These are phyloP conservation scores for Capsella bursapastoris DNA, from an alignment of 345 rosid genomes.

Conservation along the genomic window DNA sequence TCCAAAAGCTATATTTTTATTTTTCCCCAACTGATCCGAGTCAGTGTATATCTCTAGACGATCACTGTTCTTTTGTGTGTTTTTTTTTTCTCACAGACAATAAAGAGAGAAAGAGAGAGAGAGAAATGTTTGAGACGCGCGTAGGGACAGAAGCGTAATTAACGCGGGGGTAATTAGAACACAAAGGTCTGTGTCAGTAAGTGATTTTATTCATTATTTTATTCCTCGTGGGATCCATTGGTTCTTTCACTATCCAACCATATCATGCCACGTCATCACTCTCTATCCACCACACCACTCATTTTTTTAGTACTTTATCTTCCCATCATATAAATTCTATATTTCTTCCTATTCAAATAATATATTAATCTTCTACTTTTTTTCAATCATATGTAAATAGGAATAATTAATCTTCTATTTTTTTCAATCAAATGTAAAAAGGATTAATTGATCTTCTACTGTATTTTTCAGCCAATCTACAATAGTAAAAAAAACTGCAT, in stretches of 20 bases:
- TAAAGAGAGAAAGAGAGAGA: slow-evolving; percentile 2
- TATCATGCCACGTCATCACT: slow-evolving; percentile 32
- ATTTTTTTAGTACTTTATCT: slow-evolving; percentile 41
- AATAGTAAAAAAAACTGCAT: background rate
- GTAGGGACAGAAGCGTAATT: slow-evolving; percentile 39
- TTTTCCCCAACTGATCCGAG: slow-evolving; percentile 21
- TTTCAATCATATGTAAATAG: no score
- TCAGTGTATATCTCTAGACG: slow-evolving; percentile 4
- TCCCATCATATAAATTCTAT: background rate
- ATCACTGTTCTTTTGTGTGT: slow-evolving; percentile 14
- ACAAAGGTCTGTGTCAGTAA: slow-evolving; percentile 15
- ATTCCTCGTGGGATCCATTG: slow-evolving; percentile 34
- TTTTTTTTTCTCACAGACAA: slow-evolving; percentile 2
- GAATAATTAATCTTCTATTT: no score
- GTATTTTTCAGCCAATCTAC: background rate
- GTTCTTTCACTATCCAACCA: background rate
- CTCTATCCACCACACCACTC: slow-evolving; percentile 40
- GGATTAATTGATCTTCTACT: no score
- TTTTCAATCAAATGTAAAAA: background rate
- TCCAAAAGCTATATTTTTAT: background rate
- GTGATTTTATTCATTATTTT: slow-evolving; percentile 22
- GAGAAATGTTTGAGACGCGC: slow-evolving; percentile 27
- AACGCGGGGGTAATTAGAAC: slow-evolving; percentile 26
- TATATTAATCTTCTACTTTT: background rate
- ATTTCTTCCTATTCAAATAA: background rate